Evolutionary conservation across 2,329 filamentous ascomycete genomes (phyloP).

Genomic region (Cercospora sp.): DNA sequence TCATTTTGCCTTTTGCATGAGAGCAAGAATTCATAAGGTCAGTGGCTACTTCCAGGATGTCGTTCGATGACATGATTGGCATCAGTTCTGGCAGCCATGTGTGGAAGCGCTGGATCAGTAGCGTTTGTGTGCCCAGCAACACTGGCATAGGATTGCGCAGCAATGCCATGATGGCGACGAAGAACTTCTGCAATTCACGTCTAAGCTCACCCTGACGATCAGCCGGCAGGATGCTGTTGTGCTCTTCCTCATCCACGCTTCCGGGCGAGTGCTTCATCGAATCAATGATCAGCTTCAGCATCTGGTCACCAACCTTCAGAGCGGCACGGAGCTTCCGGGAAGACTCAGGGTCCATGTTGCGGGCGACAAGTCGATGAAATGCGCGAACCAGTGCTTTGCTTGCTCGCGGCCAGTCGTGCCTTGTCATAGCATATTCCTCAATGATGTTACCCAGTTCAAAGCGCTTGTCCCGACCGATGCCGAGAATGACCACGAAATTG

Average conservation of each 20-base stretch:
- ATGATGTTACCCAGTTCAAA: constrained; percentile 91
- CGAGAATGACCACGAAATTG: constrained; percentile 82
- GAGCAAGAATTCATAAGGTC: constrained; percentile 92
- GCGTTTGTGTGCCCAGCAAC: constrained; percentile 88
- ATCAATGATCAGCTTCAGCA: constrained; percentile 92
- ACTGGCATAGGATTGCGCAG: constrained; percentile 86
- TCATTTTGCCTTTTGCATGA: constrained; percentile 82
- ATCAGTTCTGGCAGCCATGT: constrained; percentile 92
- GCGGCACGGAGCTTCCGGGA: constrained; percentile 84
- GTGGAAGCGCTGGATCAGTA: constrained; percentile 95
- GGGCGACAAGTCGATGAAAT: constrained; percentile 78
- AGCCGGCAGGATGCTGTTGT: constrained; percentile 12
- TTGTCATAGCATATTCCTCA: constrained; percentile 82
- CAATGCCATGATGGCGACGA: constrained; percentile 83
- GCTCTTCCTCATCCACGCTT: constrained; percentile 8
- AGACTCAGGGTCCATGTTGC: constrained; percentile 77
- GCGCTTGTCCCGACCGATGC: constrained; percentile 89
- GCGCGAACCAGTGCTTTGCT: constrained; percentile 85
- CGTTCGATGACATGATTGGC: constrained; percentile 72
- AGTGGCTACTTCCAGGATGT: constrained; percentile 87
- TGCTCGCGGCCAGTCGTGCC: constrained; percentile 91
- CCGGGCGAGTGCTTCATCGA: constrained; percentile 67
- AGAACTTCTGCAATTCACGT: constrained; percentile 79
- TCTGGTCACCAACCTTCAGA: constrained; percentile 90
- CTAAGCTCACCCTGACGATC: constrained; percentile 69